phyloP scores from a whole-genome alignment of 2,329 filamentous ascomycete species.

The Clarireedia hainanense region DNA sequence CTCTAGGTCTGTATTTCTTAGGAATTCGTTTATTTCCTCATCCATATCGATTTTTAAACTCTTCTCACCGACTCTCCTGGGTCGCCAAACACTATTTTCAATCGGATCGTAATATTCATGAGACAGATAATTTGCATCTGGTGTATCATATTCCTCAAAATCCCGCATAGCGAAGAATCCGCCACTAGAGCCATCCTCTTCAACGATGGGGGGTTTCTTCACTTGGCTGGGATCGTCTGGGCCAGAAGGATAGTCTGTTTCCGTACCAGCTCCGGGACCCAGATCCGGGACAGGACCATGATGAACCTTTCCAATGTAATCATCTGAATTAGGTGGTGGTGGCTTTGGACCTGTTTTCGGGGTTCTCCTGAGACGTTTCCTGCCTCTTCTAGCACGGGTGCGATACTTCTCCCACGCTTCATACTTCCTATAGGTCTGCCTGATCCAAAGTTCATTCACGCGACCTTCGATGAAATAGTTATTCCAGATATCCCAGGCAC shows the following conservation, averaged over 20 bases:
- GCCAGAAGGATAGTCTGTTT: neutral
- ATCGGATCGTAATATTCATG: constrained; percentile 12
- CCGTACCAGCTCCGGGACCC: neutral
- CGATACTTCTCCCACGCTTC: neutral
- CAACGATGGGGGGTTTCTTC: neutral
- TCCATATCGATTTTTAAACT: constrained; percentile 18
- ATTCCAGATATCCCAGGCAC: constrained; percentile 28
- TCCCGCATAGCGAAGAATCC: constrained; percentile 20
- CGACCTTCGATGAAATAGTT: constrained; percentile 25
- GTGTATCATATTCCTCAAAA: constrained; percentile 11
- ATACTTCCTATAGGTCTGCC: constrained; percentile 12
- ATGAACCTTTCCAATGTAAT: neutral
- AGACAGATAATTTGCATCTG: neutral
- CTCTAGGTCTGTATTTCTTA: constrained; percentile 10
- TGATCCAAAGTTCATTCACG: constrained; percentile 17
- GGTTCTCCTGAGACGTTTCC: neutral
- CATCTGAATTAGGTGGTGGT: no score
- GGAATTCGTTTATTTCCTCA: constrained; percentile 11
- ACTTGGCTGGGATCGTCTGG: neutral
- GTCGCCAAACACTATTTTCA: constrained; percentile 25
- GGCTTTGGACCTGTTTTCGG: neutral
- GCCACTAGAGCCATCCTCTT: constrained; percentile 12
- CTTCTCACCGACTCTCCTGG: constrained; percentile 19
- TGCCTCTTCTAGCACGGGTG: neutral
- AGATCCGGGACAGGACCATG: neutral